phyloP scores from a whole-genome alignment of 2,329 filamentous ascomycete genomes.

The Atkinsonella texensis region DNA sequence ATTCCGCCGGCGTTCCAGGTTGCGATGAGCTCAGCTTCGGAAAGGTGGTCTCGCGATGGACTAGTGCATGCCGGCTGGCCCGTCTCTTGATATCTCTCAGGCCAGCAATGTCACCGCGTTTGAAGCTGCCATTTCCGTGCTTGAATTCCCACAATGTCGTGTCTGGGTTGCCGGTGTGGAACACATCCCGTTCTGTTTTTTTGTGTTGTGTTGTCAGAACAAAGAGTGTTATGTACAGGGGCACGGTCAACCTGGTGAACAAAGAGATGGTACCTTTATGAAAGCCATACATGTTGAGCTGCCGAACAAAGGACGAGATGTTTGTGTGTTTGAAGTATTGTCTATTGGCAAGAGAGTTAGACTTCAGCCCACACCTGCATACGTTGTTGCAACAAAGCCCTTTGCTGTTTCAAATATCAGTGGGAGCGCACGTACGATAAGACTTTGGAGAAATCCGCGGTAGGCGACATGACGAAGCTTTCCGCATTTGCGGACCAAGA shows the following conservation, averaged over 20 bases:
- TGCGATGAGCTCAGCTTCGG: slow-evolving; percentile 67
- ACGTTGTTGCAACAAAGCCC: not conserved
- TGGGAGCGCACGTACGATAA: slow-evolving; percentile 58
- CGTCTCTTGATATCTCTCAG: slow-evolving; percentile 91
- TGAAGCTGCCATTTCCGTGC: slow-evolving; percentile 94
- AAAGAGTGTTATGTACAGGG: not conserved
- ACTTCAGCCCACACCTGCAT: slow-evolving; percentile 1
- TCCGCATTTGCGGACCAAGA: slow-evolving; percentile 91
- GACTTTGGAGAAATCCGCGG: slow-evolving; percentile 94
- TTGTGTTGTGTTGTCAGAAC: too few relatives aligned
- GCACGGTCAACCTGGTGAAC: not conserved
- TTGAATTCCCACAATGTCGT: slow-evolving; percentile 98
- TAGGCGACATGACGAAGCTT: slow-evolving; percentile 98
- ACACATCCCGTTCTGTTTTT: slow-evolving; percentile 81
- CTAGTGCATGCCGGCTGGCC: slow-evolving; percentile 83
- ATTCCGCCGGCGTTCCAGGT: slow-evolving; percentile 73
- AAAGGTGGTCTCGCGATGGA: slow-evolving; percentile 79
- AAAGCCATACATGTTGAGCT: slow-evolving; percentile 99
- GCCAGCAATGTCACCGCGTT: slow-evolving; percentile 81
- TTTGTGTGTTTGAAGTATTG: slow-evolving; percentile 99
- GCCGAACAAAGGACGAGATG: slow-evolving; percentile 94
- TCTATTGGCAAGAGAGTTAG: slow-evolving; percentile 31
- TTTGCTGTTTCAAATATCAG: too few relatives aligned
- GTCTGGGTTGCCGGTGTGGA: slow-evolving; percentile 87
- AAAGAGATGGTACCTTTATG: slow-evolving; percentile 64